phyloP scores from a whole-genome alignment of 768 basidiomycete species.

The Rhodocollybia butyracea region DNA sequence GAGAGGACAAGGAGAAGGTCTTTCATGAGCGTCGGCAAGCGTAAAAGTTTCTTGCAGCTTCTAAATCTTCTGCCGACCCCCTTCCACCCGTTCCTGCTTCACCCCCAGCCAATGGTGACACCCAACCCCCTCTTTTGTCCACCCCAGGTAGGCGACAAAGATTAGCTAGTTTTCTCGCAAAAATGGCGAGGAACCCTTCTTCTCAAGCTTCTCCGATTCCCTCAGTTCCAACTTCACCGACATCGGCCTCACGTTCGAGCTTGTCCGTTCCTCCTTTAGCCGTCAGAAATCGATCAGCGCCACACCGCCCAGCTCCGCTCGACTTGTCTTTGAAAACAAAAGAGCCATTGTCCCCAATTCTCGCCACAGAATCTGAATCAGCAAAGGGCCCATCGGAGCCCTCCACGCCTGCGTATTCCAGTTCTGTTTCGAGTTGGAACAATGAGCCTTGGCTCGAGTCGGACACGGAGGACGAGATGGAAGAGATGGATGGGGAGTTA shows the following conservation, averaged over 20 bases:
- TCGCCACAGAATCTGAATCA: background rate
- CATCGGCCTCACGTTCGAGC: no score
- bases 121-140: background rate
- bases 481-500: conserved; percentile 5
- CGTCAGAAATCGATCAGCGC: background rate
- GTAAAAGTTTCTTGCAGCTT: background rate
- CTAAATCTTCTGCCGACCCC: no score
- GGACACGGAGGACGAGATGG: conserved; percentile 8
- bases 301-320: conserved; percentile 3
- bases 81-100: background rate
- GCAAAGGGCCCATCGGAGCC: background rate
- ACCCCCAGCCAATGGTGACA: background rate
- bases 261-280: conserved; percentile 1
- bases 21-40: background rate
- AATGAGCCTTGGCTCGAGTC: background rate
- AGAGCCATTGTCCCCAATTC: no score
- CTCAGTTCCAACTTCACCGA: background rate
- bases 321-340: background rate
- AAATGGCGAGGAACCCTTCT: background rate
- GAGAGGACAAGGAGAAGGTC: background rate
- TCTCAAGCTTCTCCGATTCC: background rate
- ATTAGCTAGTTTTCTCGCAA: conserved; percentile 3
- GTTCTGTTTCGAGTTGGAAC: background rate
- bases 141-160: background rate
- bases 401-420: conserved; percentile 2